Percentiles rank a stretch among this genome's conserved stretches.
Evolutionary conservation across 2,329 filamentous ascomycete species (phyloP).

Genomic region (Trichophyton simii): DNA sequence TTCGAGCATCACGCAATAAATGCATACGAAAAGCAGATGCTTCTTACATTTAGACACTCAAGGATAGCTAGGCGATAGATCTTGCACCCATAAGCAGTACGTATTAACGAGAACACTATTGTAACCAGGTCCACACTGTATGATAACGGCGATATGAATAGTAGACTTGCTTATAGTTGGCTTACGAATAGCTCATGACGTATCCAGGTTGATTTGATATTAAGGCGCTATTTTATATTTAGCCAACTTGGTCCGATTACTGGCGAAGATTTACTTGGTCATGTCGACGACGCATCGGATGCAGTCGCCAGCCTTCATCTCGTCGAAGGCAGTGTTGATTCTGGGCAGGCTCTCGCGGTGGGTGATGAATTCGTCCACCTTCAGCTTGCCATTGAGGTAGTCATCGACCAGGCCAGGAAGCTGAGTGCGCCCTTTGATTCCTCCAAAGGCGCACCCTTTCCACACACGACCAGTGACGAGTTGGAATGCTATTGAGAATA

Average conservation of each 20-base stretch:
- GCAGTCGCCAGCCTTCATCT: slow-evolving; percentile 94
- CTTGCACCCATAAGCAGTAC: too few relatives aligned
- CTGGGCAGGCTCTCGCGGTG: slow-evolving; percentile 71
- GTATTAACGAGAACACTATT: too few relatives aligned
- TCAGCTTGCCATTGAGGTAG: slow-evolving; percentile 79
- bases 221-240: too few relatives aligned
- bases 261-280: slow-evolving; percentile 22
- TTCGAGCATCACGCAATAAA: too few relatives aligned
- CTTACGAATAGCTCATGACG: too few relatives aligned
- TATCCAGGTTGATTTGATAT: too few relatives aligned
- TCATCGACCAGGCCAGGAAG: slow-evolving; percentile 76
- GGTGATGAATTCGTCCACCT: slow-evolving; percentile 99
- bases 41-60: too few relatives aligned
- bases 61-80: too few relatives aligned
- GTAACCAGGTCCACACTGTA: too few relatives aligned
- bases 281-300: slow-evolving; percentile 83
- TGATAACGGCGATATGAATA: too few relatives aligned
- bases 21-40: neutral
- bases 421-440: slow-evolving; percentile 93
- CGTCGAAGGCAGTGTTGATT: slow-evolving; percentile 82
- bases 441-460: slow-evolving; percentile 96
- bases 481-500: slow-evolving; percentile 63
- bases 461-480: slow-evolving; percentile 94
- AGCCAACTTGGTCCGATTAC: too few relatives aligned
- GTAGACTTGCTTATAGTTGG: too few relatives aligned